Evolutionary conservation across 305 asterid genomes (phyloP).

Genomic region (Solanum hybrid): DNA sequence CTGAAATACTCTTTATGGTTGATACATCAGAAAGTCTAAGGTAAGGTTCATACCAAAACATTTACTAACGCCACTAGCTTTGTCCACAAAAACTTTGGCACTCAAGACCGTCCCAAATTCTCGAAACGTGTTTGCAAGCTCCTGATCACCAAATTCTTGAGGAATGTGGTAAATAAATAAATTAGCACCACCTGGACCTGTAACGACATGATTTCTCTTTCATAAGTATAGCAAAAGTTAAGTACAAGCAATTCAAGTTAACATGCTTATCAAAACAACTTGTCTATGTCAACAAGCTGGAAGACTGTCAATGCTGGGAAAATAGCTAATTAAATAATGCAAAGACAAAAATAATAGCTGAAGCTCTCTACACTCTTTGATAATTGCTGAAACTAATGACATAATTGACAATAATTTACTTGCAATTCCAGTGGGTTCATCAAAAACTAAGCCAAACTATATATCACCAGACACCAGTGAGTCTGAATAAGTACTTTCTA

Average conservation of each 20-base stretch:
- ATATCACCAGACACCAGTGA: neutral
- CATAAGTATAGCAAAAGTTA: neutral
- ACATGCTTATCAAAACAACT: neutral
- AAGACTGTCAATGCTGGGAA: neutral
- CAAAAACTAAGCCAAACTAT: neutral
- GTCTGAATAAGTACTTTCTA: neutral
- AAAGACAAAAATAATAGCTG: neutral
- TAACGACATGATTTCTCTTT: neutral
- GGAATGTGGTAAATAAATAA: constrained; percentile 93
- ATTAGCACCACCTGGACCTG: constrained; percentile 97
- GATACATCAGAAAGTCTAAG: neutral
- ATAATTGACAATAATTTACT: neutral
- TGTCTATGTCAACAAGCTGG: neutral
- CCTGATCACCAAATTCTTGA: constrained; percentile 80
- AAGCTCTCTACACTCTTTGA: neutral
- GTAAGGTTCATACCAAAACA: constrained; percentile 61
- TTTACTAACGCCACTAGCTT: constrained; percentile 82
- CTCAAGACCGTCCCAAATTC: constrained; percentile 79
- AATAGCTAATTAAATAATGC: neutral
- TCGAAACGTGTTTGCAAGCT: constrained; percentile 73
- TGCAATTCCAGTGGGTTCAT: neutral
- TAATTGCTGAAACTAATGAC: neutral
- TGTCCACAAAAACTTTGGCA: constrained; percentile 82
- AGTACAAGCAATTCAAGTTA: neutral
- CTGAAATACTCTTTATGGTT: neutral